Evolutionary conservation across 148 eudicot species (phyloP).

Genomic region (Polygonum maritimum): DNA sequence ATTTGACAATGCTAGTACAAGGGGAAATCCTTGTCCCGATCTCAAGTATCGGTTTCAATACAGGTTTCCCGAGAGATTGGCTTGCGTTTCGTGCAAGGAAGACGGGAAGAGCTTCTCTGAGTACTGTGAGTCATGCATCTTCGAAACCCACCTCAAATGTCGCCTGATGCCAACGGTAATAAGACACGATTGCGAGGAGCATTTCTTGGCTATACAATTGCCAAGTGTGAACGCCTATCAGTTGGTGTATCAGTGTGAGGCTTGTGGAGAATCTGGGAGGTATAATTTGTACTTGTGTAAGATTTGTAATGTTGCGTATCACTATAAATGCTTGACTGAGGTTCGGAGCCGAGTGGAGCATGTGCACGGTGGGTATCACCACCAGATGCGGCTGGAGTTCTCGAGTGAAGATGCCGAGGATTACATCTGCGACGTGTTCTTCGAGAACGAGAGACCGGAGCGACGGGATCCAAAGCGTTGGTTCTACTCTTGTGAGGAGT

Average conservation of each 20-base stretch:
- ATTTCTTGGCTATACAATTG: background rate
- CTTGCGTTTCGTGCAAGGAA: background rate
- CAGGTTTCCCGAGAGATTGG: slow-evolving; percentile 2
- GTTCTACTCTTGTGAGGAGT: slow-evolving; percentile 7
- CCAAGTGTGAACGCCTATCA: slow-evolving; percentile 2
- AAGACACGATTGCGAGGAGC: background rate
- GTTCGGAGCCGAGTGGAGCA: background rate
- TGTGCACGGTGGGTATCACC: slow-evolving; percentile 1
- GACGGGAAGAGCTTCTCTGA: slow-evolving; percentile 4
- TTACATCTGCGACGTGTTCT: background rate
- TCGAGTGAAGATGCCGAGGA: slow-evolving; percentile 1
- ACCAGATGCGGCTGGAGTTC: background rate
- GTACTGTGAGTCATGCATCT: slow-evolving; percentile 1
- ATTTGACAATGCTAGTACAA: background rate
- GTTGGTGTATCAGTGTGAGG: background rate
- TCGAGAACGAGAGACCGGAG: background rate
- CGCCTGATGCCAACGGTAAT: background rate
- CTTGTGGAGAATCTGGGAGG: slow-evolving; percentile 2
- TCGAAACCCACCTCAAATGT: slow-evolving; percentile 7
- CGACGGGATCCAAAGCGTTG: background rate
- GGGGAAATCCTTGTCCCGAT: slow-evolving; percentile 2
- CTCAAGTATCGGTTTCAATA: background rate
- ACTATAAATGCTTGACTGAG: background rate
- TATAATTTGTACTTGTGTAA: background rate
- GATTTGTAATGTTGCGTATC: slow-evolving; percentile 1